Base-by-base conservation (phyloP, 1,284 basidiomycete species). In the Trichosporon sp. region DNA sequence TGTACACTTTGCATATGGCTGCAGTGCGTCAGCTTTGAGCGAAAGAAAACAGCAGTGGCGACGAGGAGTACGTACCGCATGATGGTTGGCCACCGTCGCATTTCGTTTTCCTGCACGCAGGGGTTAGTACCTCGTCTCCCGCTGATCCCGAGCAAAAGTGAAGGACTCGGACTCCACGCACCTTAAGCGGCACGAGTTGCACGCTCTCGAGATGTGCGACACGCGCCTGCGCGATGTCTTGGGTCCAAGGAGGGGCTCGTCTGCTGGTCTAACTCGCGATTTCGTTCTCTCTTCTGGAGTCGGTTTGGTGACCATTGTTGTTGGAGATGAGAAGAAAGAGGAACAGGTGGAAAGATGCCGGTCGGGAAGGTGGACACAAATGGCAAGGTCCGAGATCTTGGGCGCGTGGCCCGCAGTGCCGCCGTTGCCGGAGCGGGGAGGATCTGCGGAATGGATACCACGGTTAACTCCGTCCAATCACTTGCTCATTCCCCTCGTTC, bases 1-100 rank as follows among this genome's bases (percentile, higher is more conserved):
- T 65, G 62, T 66, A 65, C n/a, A 65, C 61, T 37, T 67, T 67
- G 62, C 68, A 69, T 32, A 66, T 69, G 3, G 67, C 67, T 68
- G 57, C 11, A 16, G n/a, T n/a, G n/a, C 16, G 60, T 65, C 36
- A 61, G 64, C 46, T 36, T n/a, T 16, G n/a, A 19, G 36, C 27
- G 10, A 23, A n/a, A 8, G 25, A n/a, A n/a, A n/a, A n/a, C n/a
- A n/a, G n/a, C n/a, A n/a, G n/a, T n/a, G 9, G 27, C 33, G 2
- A 23, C 21, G 21, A 25, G 27, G 16, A 27, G n/a, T n/a, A 65
- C 66, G 56, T 44, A 68, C 66, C 60, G 32, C 66, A 68, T 1
- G 67, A 61, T 1, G 67, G 67, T 58, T 65, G 67, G 7, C 34
- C 67, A 11, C 67, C 67, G 25, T 68, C 67, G 58, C 67, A 68